These are phyloP conservation scores for Debaryomycetaceae sp. DNA, from an alignment of 1,139 yeast genomes.

Conservation along the genomic window DNA sequence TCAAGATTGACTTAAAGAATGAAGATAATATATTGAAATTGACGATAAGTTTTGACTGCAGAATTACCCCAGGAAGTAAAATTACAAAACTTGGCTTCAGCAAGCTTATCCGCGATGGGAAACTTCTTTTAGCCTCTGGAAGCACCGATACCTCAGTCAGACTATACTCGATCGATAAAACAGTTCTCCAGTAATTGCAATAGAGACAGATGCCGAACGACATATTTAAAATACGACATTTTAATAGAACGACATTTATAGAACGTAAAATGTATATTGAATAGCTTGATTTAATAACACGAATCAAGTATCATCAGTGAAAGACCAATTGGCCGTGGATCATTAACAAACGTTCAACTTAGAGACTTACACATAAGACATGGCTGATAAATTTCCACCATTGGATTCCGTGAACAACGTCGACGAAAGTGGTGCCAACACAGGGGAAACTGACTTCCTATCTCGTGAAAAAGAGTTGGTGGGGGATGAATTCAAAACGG, in stretches of 20 bases:
- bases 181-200: not conserved
- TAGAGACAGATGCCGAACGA: not conserved
- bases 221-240: not conserved
- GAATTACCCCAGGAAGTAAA: constrained; percentile 57
- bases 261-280: not conserved
- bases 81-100: constrained; percentile 61
- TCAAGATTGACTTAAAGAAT: constrained; percentile 26
- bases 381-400: constrained; percentile 89
- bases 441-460: constrained; percentile 57
- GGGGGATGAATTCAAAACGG: constrained; percentile 79
- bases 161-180: constrained; percentile 36
- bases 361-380: constrained; percentile 17
- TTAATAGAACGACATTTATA: not conserved
- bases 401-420: constrained; percentile 50
- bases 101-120: constrained; percentile 2
- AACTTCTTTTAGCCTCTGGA: constrained; percentile 52
- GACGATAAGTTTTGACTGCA: constrained; percentile 27
- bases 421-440: constrained; percentile 24
- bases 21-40: constrained; percentile 20
- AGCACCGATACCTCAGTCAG: constrained; percentile 71
- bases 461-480: constrained; percentile 80
- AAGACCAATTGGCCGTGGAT: not conserved
- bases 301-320: not conserved
- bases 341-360: not conserved
- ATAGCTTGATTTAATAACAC: not conserved